These are phyloP conservation scores for Echium plantagineum DNA, from an alignment of 257 asterid species.

Conservation along the genomic window DNA sequence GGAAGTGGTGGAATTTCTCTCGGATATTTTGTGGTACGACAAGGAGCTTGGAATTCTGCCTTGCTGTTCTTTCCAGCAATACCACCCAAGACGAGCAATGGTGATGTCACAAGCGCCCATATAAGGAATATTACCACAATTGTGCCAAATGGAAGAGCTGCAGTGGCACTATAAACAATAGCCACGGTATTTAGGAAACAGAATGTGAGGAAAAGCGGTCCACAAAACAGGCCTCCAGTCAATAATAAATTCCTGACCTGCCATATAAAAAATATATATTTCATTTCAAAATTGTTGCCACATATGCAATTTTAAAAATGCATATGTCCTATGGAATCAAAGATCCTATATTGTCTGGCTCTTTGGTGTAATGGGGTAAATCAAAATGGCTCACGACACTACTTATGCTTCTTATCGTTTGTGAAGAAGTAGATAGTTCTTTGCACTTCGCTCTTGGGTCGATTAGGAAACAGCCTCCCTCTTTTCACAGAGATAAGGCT, in stretches of 20 bases:
- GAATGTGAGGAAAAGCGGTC: constrained; percentile 66
- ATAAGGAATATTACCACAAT: constrained; percentile 70
- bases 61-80: constrained; percentile 84
- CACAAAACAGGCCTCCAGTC: constrained; percentile 72
- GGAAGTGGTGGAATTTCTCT: constrained; percentile 73
- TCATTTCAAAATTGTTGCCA: background rate
- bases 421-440: too few species aligned
- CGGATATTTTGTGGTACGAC: constrained; percentile 77
- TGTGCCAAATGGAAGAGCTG: constrained; percentile 84
- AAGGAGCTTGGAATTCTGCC: constrained; percentile 83
- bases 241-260: constrained; percentile 68
- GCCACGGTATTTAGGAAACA: constrained; percentile 81
- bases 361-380: too few species aligned
- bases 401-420: too few species aligned
- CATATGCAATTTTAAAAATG: background rate
- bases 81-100: constrained; percentile 71
- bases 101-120: constrained; percentile 86
- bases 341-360: too few species aligned
- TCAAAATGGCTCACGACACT: too few species aligned
- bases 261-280: background rate
- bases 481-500: too few species aligned
- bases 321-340: too few species aligned
- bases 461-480: too few species aligned
- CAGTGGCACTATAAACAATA: constrained; percentile 75
- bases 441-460: too few species aligned